Conservation (phyloP, 257 asterid genomes). For the Echium plantagineum region DNA sequence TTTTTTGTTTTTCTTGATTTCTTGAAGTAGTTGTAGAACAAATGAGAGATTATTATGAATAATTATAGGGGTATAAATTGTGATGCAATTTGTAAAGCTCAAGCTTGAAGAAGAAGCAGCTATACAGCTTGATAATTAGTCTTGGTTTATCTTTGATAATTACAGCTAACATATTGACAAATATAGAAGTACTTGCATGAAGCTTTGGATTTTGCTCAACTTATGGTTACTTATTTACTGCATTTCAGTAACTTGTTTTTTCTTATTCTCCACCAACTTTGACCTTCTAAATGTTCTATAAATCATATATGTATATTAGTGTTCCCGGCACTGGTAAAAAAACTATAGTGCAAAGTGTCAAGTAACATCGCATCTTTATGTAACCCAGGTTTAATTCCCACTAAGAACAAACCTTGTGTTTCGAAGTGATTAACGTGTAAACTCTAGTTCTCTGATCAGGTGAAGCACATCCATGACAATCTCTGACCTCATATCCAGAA, state of each 20-base stretch:
- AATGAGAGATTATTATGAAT: slow-evolving; percentile 3
- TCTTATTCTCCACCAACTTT: background rate
- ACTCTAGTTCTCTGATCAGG: no score
- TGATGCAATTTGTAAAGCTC: slow-evolving; percentile 10
- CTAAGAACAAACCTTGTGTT: no score
- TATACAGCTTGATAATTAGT: slow-evolving; percentile 9
- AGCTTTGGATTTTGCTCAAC: slow-evolving; percentile 11
- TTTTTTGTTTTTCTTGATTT: background rate
- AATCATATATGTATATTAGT: background rate
- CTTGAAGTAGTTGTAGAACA: background rate
- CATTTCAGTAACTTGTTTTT: slow-evolving; percentile 9
- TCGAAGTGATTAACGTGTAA: no score
- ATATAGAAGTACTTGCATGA: slow-evolving; percentile 27
- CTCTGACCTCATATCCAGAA: no score
- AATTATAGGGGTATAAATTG: slow-evolving; percentile 22
- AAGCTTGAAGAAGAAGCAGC: slow-evolving; percentile 54
- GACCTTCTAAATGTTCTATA: background rate
- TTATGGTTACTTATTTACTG: slow-evolving; percentile 1
- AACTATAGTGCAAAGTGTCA: no score
- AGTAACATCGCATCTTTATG: no score
- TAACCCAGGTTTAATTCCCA: no score
- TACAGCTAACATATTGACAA: slow-evolving; percentile 88
- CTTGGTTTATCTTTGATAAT: slow-evolving; percentile 27
- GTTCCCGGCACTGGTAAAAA: no score
- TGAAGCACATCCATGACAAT: no score